These are phyloP conservation scores for Cercospora zeina DNA, from an alignment of 2,329 filamentous ascomycete genomes.

Conservation along the genomic window DNA sequence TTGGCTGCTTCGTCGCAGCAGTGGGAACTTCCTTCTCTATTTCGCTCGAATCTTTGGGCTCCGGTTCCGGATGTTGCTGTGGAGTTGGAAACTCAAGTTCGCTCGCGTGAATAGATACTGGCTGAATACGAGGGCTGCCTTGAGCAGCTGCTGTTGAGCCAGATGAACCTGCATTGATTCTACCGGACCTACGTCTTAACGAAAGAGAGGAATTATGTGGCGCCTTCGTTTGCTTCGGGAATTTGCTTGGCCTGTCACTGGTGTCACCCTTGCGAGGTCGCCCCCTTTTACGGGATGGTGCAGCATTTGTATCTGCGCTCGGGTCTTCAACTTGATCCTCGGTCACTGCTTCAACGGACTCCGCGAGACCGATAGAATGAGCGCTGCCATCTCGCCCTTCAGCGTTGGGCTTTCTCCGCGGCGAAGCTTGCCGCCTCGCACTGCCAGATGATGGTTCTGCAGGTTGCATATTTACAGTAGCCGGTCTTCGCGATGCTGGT, in stretches of 20 bases:
- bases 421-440: neutral
- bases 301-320: neutral
- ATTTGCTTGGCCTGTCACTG: neutral
- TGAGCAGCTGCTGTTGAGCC: neutral
- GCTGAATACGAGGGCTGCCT: neutral
- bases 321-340: neutral
- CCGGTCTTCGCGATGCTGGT: neutral
- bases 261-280: neutral
- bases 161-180: neutral
- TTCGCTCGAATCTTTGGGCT: neutral
- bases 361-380: neutral
- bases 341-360: neutral
- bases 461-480: neutral
- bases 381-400: neutral
- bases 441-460: slow-evolving; percentile 6
- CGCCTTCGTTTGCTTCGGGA: neutral
- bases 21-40: neutral
- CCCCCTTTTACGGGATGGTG: neutral
- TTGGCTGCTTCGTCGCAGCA: neutral
- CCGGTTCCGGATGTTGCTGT: neutral
- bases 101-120: neutral
- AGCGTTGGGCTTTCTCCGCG: neutral
- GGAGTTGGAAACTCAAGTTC: neutral
- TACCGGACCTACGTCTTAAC: neutral
- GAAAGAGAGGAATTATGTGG: neutral